Conservation (phyloP, 2,329 filamentous ascomycete species). For the Talaromyces rugulosus region DNA sequence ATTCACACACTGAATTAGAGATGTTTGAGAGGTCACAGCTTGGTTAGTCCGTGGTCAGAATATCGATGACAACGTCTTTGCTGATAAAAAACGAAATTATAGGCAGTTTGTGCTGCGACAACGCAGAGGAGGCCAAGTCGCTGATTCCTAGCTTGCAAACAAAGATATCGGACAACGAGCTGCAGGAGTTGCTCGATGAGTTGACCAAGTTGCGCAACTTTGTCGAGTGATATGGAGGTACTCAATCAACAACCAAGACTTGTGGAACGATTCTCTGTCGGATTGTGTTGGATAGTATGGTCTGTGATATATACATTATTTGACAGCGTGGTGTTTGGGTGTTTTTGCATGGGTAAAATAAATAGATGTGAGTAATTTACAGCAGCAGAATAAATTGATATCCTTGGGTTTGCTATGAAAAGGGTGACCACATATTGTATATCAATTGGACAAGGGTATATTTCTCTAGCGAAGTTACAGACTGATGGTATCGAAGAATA, state of each 20-base stretch:
- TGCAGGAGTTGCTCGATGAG: conserved; percentile 85
- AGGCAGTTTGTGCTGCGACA: conserved; percentile 91
- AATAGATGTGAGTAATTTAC: not conserved
- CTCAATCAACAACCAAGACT: too few relatives aligned
- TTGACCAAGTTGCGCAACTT: conserved; percentile 70
- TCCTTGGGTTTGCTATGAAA: not conserved
- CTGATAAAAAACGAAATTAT: conserved; percentile 7
- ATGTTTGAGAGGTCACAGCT: conserved; percentile 93
- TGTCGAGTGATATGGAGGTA: conserved; percentile 28
- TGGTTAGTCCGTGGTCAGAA: conserved; percentile 47
- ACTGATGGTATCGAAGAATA: too few relatives aligned
- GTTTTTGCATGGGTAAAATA: conserved; percentile 3
- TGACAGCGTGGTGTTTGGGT: conserved; percentile 26
- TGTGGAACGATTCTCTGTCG: too few relatives aligned
- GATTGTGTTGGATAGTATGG: conserved; percentile 1
- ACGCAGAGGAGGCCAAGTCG: conserved; percentile 91
- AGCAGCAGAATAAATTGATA: not conserved
- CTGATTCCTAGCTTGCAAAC: conserved; percentile 83
- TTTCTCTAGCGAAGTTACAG: too few relatives aligned
- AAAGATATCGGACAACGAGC: conserved; percentile 85
- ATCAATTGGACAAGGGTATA: too few relatives aligned
- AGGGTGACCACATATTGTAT: too few relatives aligned
- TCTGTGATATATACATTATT: not conserved
- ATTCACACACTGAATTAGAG: conserved; percentile 69
- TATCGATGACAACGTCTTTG: not conserved